Evolutionary conservation across 345 rosid genomes (phyloP), one percentile per base, ranked within the genome.

Genomic region (Anastatica hierochuntica): DNA sequence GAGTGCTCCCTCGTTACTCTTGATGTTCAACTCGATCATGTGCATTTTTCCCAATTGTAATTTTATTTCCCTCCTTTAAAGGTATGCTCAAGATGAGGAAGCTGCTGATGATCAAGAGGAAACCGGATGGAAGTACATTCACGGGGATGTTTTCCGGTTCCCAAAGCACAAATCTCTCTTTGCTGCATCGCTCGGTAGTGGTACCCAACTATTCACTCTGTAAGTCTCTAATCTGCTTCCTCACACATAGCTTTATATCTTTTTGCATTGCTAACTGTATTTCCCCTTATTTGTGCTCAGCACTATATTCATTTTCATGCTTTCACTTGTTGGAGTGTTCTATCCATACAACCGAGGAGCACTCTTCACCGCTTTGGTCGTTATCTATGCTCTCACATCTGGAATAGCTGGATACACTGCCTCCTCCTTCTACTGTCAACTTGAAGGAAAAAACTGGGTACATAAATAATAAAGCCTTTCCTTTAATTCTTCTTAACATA

Each of bases 291-390:
- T 38, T 31, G 11, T 62, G 29, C 57, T 44, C 53, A 78, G 84
- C 11, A 64, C 77, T 12, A 31, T 76, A 19, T 76, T 76, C 43
- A 78, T 78, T 34, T 78, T 78, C 42, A 53, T 78, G 36, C 84
- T 79, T 42, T 73, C 84, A 1, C 46, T 79, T n/a, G 76, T 79
- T 26, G 83, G 83, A 18, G 80, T 78, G 4, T 78, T 78, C 24
- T 78, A 78, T 71, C 83, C 83, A 2, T 78, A 78, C 56, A 78
- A 76, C 56, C 76, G 83, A 3, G 83, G 83, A 39, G 71, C 78
- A 39, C 56, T 78, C 16, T 76, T 78, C 33, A 76, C 80, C 8
- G 83, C 83, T 9, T 59, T 78, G 66, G 83, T 78, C 16, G 80
- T 78, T 49, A 73, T 78, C 26, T 78, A 78, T 68, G 83, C 83